Evolutionary conservation across 306 rosid genomes (phyloP), one percentile per base, ranked within the genome.

Genomic region (Trifolium fragiferum): DNA sequence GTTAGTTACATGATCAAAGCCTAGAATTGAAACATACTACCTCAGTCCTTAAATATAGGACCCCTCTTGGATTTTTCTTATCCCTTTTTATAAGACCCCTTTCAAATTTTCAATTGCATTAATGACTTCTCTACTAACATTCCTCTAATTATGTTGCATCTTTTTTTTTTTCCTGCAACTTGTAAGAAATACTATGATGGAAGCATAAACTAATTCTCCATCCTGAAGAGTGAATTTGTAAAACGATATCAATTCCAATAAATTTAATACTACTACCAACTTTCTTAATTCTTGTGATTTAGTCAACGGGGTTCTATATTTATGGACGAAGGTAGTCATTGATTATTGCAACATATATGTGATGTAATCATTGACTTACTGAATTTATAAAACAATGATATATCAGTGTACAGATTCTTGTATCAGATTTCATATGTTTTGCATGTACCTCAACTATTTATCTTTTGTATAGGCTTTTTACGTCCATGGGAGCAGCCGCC

Each of bases 401-500:
- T 64, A 46, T 74, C 46, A 14, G 16, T 25, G 32, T 64, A 75
- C 54, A 63, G 49, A 68, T 55, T 76, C 54, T 20, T 65, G 46
- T 50, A 49, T 25, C 5, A 62, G 44, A 23, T 38, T 37, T 61
- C 66, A 35, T 64, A 7, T 7, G 11, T 44, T 78, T 66, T 25
- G 44, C 49, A 12, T 44, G 35, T 62, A 57, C 54, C 75, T 82
- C 19, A 66, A 35, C 71, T 74, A 64, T 47, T 57, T 71, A 73
- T 76, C 68, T 68, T 72, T 65, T 76, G 51, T 76, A 70, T 58
- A 92, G 96, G 96, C 74, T 92, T 85, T 86, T 69, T 83, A 74
- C 86, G 86, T 35, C 81, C 87, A 18, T 92, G 97, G 97, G 96
- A 92, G 88, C 96, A 84, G 82, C 93, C 88, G 23, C 90, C 93